These are phyloP conservation scores for Stagonosporopsis chrysanthemi DNA, from an alignment of 2,329 filamentous ascomycete genomes.

Conservation along the genomic window DNA sequence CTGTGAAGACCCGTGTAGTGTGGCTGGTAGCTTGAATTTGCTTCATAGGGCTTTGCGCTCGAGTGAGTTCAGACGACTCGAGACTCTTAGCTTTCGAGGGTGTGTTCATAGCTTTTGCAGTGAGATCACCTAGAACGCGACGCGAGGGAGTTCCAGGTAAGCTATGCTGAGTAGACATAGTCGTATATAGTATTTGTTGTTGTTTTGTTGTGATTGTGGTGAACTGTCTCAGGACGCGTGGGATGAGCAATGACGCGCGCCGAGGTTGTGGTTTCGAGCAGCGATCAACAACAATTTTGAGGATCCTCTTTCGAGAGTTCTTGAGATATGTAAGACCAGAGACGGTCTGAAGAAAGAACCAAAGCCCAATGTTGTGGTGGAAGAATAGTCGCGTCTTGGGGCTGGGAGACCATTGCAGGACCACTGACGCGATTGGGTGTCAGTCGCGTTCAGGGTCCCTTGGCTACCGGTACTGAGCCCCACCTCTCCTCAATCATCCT, in stretches of 20 bases:
- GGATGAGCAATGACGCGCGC: constrained; percentile 19
- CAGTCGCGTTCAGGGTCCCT: constrained; percentile 16
- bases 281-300: background rate
- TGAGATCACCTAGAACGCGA: constrained; percentile 47
- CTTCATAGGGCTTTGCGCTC: constrained; percentile 46
- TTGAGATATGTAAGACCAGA: background rate
- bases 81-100: constrained; percentile 33
- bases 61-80: constrained; percentile 33
- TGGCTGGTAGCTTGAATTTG: constrained; percentile 41
- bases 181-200: constrained; percentile 11
- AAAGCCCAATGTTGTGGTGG: constrained; percentile 12
- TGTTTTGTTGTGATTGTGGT: constrained; percentile 30
- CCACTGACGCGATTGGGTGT: constrained; percentile 13
- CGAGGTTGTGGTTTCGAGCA: background rate
- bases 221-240: constrained; percentile 20
- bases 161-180: constrained; percentile 37
- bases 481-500: constrained; percentile 15
- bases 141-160: constrained; percentile 41
- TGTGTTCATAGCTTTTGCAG: constrained; percentile 45
- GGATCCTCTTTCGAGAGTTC: background rate
- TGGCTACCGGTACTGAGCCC: constrained; percentile 3
- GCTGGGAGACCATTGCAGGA: constrained; percentile 20
- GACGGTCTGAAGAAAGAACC: background rate
- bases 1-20: constrained; percentile 28
- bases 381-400: constrained; percentile 23